A percentile compares a stretch with the other conserved stretches of the same genome.
Evolutionary conservation across 306 rosid species (phyloP).

Genomic region (Castanea sativa): DNA sequence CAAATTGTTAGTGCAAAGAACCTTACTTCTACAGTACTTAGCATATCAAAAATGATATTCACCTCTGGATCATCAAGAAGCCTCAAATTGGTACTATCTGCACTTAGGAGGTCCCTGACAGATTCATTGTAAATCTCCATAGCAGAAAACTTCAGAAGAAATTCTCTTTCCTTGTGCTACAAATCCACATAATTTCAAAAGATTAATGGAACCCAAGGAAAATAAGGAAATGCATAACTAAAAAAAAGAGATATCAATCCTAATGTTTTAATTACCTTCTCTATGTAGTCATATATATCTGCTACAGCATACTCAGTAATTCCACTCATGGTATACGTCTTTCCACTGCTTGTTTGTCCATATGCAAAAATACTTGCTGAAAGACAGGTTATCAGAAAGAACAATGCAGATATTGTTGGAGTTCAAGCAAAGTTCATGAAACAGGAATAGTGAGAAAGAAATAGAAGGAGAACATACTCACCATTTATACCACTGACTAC

Average conservation of each 20-base stretch:
- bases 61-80: constrained; percentile 99
- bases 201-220: constrained; percentile 19
- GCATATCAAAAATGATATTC: constrained; percentile 26
- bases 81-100: constrained; percentile 79
- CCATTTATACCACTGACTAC: constrained; percentile 91
- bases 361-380: constrained; percentile 97
- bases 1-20: constrained; percentile 26
- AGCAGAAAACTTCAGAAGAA: constrained; percentile 79
- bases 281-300: constrained; percentile 68
- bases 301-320: constrained; percentile 77
- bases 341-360: constrained; percentile 99
- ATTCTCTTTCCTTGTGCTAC: constrained; percentile 87
- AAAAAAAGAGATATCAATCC: not conserved
- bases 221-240: constrained; percentile 9
- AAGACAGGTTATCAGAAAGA: constrained; percentile 15
- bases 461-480: constrained; percentile 40
- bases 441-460: constrained; percentile 11
- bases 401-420: constrained; percentile 9
- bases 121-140: constrained; percentile 98
- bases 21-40: constrained; percentile 8
- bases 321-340: constrained; percentile 93
- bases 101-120: constrained; percentile 89
- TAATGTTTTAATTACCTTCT: constrained; percentile 46
- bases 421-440: constrained; percentile 19
- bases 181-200: constrained; percentile 24